phyloP scores from a whole-genome alignment of 2,329 filamentous ascomycete species.

The Ceratocystis colombiana region DNA sequence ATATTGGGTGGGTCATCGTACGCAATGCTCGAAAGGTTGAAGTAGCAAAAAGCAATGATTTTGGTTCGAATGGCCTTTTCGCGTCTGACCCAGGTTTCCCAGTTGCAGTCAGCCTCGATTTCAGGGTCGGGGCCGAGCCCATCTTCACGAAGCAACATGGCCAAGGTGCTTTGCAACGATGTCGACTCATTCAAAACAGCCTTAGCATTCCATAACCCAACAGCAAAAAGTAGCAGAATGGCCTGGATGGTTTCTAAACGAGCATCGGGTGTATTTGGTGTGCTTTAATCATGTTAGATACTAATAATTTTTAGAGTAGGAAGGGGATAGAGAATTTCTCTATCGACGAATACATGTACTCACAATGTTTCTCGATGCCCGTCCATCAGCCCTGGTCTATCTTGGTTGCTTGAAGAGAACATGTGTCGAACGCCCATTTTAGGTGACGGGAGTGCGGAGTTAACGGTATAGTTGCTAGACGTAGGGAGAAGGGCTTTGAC shows the following conservation, averaged over 20 bases:
- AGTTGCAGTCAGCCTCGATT: conserved; percentile 32
- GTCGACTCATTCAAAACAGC: conserved; percentile 50
- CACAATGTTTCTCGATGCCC: conserved; percentile 51
- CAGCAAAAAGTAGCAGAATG: conserved; percentile 49
- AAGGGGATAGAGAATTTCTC: not conserved
- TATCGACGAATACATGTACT: conserved; percentile 30
- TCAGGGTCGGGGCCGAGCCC: conserved; percentile 34
- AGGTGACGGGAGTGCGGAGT: conserved; percentile 50
- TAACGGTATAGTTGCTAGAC: conserved; percentile 48
- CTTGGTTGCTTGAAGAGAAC: conserved; percentile 48
- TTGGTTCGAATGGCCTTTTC: conserved; percentile 50
- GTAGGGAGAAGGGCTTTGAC: conserved; percentile 48
- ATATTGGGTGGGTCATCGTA: conserved; percentile 49
- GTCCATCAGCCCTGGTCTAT: conserved; percentile 47
- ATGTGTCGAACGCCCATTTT: conserved; percentile 49
- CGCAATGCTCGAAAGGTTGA: conserved; percentile 52
- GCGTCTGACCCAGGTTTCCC: conserved; percentile 51
- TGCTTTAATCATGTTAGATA: conserved; percentile 33
- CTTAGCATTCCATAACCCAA: conserved; percentile 52
- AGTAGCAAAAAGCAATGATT: conserved; percentile 51
- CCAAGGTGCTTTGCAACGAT: conserved; percentile 49
- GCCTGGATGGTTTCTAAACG: conserved; percentile 57
- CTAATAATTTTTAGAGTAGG: too few relatives aligned
- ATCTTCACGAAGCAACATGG: conserved; percentile 49
- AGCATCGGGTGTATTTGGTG: conserved; percentile 49